Base-by-base conservation (phyloP, 2,329 filamentous ascomycete genomes). In the Botrytis sinoallii region DNA sequence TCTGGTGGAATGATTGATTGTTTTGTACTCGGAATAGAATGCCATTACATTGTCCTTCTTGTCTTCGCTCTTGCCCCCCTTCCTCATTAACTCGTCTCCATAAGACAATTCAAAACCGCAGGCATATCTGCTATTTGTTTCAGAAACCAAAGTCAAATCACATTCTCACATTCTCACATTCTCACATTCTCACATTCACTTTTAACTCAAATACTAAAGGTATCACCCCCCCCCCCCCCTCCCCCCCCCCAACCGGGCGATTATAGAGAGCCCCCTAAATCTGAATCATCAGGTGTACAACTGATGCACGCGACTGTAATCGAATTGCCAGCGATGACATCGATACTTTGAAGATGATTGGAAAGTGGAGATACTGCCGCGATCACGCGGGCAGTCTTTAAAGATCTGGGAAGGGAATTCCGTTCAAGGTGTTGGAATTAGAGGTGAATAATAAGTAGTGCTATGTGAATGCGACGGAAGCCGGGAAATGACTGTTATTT, bases 401-500 rank as follows among this genome's bases (percentile, higher is more conserved):
- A 3, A 14, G 6, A 8, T 1, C 6, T 4, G 2, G n/a, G 0
- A 29, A 29, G 1, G 14, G n/a, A 18, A 3, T 29, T 32, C 8
- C n/a, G 1, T 57, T 3, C 18, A 14, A 57, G 4, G 40, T 18
- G 14, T 16, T 63, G 14, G 25, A n/a, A 16, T 8, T 40, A 22
- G 8, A n/a, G 16, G 3, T 18, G 25, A n/a, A 25, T 18, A n/a
- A 25, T 18, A 10, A 6, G 38, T 4, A 6, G 44, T 8, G 20
- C 29, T 2, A 57, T 4, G 9, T 20, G 29, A 38, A 22, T 25
- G 29, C 20, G 29, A 66, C 3, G 2, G n/a, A 57, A 32, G n/a
- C 10, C 18, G 3, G 10, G 7, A 38, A 38, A 22, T 22, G 14
- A 42, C 10, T 25, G 5, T 4, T 8, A 32, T 2, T 25, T 42